Base-by-base conservation (phyloP, 73 alveolate species). In the Breviolum minutum region DNA sequence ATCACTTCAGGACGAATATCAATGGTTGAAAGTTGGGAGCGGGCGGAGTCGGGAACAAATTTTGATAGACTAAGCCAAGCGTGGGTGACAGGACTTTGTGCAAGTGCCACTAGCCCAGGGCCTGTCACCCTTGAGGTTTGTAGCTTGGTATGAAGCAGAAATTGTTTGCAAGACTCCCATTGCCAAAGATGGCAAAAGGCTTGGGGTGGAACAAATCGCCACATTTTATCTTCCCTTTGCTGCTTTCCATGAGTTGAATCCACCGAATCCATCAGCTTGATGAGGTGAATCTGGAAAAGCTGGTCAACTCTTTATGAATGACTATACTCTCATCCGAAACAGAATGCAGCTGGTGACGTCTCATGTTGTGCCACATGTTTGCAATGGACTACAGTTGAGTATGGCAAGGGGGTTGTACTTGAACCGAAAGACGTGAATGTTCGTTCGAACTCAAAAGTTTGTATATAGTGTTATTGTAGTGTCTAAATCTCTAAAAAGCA, bases 281-380 rank as follows among this genome's bases (percentile, higher is more conserved):
- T 61, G 66, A 92, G 98, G 98, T 27, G 80, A 92, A 60, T 7
- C 90, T 48, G 48, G 91, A 7, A 73, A 92, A 24, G 27, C 14
- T 12, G 66, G 60, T 8, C 98, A 92, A 84, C 60, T 60, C 24
- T 92, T 92, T 63, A 82, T 61, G 54, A 92, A 92, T 54, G 98
- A 92, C 54, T 92, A 92, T 91, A 92, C 98, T 54, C 60, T 61
- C 69, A 81, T 92, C 69, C 98, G 98, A 26, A 92, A 92, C 29
- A 26, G 80, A 71, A 30, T 61, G 90, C 91, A 73, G 77, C 64
- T 60, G 22, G 64, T 92, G 81, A 74, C 82, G 11, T 73, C 98
- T 22, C 8, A 24, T 27, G 80, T 62, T 9, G 98, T 16, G 98
- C 68, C 17, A 29, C 98, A 8, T 22, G 98, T 30, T 54, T 16